These are phyloP conservation scores for Chrysoporthe austroafricana DNA, from an alignment of 2,329 filamentous ascomycete genomes.

Conservation along the genomic window DNA sequence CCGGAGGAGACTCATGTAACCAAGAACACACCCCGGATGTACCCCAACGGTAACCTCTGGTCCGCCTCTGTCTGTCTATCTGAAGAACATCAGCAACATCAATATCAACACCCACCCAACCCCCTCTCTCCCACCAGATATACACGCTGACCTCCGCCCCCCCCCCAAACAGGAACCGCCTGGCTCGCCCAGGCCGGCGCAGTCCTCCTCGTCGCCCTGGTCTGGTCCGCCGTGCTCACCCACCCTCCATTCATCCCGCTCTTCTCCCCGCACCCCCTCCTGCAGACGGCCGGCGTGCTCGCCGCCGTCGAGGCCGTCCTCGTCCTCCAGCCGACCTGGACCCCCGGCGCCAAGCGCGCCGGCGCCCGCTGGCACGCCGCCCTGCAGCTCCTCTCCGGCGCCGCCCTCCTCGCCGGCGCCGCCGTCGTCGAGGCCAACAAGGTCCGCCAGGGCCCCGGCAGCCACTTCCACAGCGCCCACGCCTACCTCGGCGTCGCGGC, in stretches of 20 bases:
- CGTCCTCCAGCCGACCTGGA: conserved; percentile 84
- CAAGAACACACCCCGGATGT: no score
- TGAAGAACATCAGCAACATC: no score
- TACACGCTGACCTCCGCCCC: conserved; percentile 10
- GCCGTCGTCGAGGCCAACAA: conserved; percentile 86
- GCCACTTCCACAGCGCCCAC: conserved; percentile 81
- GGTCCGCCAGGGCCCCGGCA: conserved; percentile 50
- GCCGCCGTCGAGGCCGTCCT: conserved; percentile 80
- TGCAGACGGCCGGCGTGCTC: conserved; percentile 69
- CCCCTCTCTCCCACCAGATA: conserved; percentile 19
- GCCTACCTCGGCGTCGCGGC: conserved; percentile 81
- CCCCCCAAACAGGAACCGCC: conserved; percentile 68
- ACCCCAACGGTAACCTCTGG: no score
- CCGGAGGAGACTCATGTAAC: no score
- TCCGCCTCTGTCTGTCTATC: no score
- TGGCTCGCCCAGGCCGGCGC: conserved; percentile 79
- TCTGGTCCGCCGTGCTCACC: conserved; percentile 79
- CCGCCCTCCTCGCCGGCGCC: conserved; percentile 66
- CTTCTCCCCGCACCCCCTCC: conserved; percentile 86
- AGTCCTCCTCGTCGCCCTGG: conserved; percentile 72
- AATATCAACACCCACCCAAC: background rate
- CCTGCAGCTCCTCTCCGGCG: conserved; percentile 69
- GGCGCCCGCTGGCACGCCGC: conserved; percentile 54
- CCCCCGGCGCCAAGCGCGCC: conserved; percentile 69
- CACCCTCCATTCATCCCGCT: conserved; percentile 65